Conservation (phyloP, 352 stramenopile species). For the Globisporangium mamillatum region DNA sequence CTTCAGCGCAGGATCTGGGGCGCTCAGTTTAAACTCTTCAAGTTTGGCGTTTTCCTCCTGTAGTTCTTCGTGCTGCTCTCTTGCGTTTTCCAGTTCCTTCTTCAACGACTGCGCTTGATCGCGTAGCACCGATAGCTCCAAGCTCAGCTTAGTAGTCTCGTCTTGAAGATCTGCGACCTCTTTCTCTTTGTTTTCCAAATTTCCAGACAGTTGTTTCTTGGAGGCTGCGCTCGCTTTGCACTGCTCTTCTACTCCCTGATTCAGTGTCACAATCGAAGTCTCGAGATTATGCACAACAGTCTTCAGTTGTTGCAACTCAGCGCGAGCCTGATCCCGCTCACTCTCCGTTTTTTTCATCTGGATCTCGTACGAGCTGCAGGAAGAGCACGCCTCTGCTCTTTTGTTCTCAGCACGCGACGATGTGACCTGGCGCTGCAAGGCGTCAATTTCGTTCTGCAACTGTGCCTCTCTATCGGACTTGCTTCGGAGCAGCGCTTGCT, state of each 20-base stretch:
- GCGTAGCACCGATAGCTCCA: background rate
- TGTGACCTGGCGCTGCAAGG: background rate
- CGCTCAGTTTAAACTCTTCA: background rate
- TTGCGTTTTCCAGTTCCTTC: background rate
- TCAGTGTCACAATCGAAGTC: slow-evolving; percentile 7
- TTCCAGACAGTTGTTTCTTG: slow-evolving; percentile 1
- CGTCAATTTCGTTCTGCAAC: background rate
- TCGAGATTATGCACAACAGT: background rate
- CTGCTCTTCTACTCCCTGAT: slow-evolving; percentile 14
- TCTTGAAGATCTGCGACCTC: slow-evolving; percentile 18
- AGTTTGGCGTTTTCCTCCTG: background rate
- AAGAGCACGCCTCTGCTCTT: background rate
- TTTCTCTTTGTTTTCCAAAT: slow-evolving; percentile 17
- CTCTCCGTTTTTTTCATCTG: slow-evolving; percentile 11
- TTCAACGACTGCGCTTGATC: background rate
- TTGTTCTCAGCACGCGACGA: background rate
- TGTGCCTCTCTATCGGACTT: background rate
- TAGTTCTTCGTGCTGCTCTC: background rate
- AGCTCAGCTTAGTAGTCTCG: slow-evolving; percentile 13
- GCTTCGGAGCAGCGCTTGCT: background rate
- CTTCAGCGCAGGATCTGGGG: background rate
- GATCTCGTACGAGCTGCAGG: slow-evolving; percentile 3
- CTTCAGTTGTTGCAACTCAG: slow-evolving; percentile 14
- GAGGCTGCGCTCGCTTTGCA: background rate
- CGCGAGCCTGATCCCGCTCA: slow-evolving; percentile 17